Percentiles rank a stretch among this genome's conserved stretches.
These are phyloP conservation scores for Podospora anserina DNA, from an alignment of 495 filamentous ascomycete species.

Conservation along the genomic window DNA sequence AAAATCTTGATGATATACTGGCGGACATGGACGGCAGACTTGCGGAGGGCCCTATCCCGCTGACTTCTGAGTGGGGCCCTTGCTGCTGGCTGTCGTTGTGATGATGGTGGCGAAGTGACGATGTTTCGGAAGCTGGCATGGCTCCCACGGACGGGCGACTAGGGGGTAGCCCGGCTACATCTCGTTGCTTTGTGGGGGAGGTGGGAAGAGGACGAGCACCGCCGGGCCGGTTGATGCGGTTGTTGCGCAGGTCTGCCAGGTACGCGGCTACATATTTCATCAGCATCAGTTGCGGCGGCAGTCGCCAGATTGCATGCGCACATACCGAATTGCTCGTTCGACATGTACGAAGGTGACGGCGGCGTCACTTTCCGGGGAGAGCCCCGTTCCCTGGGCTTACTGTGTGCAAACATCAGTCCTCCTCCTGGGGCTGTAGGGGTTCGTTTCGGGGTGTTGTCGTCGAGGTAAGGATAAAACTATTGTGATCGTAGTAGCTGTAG, in stretches of 20 bases:
- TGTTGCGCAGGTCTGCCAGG: conserved; percentile 74
- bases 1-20: conserved; percentile 44
- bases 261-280: conserved; percentile 60
- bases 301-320: conserved; percentile 24
- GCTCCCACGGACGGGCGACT: conserved; percentile 34
- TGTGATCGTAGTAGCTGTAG: neutral
- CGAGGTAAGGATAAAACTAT: neutral
- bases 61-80: conserved; percentile 33
- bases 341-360: conserved; percentile 79
- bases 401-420: conserved; percentile 33
- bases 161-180: conserved; percentile 28
- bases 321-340: conserved; percentile 79
- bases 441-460: neutral
- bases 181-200: conserved; percentile 23
- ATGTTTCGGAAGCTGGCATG: conserved; percentile 43
- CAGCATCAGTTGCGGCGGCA: conserved; percentile 26
- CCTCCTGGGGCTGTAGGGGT: neutral
- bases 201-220: conserved; percentile 76
- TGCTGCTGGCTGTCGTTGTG: conserved; percentile 26
- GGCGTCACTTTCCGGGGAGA: conserved; percentile 61
- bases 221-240: conserved; percentile 68
- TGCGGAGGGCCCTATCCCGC: conserved; percentile 16
- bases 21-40: conserved; percentile 36
- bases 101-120: conserved; percentile 23
- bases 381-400: conserved; percentile 34